Base-by-base conservation (phyloP, 2,329 filamentous ascomycete genomes). In the Gaeumannomyces tritici region DNA sequence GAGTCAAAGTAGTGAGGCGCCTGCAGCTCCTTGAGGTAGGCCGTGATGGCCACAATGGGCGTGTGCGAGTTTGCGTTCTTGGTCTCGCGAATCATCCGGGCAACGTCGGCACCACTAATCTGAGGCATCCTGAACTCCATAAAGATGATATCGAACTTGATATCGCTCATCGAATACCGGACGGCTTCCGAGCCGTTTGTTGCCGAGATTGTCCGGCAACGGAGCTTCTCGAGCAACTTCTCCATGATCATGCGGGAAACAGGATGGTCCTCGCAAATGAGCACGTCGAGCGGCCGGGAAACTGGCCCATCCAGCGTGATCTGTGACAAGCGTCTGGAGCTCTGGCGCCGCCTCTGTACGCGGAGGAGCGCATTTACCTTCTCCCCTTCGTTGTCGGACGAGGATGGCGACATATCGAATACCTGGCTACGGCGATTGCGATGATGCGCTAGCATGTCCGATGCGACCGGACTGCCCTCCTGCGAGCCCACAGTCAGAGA, bases 241-340 rank as follows among this genome's bases (percentile, higher is more conserved):
- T 99, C 95, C 93, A 99, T 98, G n/a, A 99, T 93, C 79, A 99
- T 87, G 27, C 93, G 86, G 7, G 95, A 96, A 4, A 99, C 93
- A 0, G 95, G 95, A 73, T 99, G 95, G 70, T 99, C 95, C 76
- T 99, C 95, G 72, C 95, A 98, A 61, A 99, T 96, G 61, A 99
- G 80, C 7, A 99, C 89, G 74, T 99, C 95, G 61, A 99, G 77
- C 2, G 95, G 92, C 33, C 95, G 85, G 76, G 97, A 99, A 47
- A 88, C 84, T 3, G 95, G 95, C 61, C 93, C 92, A 55, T 89
- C 84, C 51, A 96, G 80, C 60, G 88, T 93, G 70, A 98, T 93
- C 70, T 96, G 92, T 0, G 95, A 99, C 71, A 98, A 83, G 60
- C 95, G 86, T 26, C 95, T 83, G n/a, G 93, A 96, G 73, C 93